phyloP scores from a whole-genome alignment of 2,329 filamentous ascomycete species.

The Fusarium sp. region DNA sequence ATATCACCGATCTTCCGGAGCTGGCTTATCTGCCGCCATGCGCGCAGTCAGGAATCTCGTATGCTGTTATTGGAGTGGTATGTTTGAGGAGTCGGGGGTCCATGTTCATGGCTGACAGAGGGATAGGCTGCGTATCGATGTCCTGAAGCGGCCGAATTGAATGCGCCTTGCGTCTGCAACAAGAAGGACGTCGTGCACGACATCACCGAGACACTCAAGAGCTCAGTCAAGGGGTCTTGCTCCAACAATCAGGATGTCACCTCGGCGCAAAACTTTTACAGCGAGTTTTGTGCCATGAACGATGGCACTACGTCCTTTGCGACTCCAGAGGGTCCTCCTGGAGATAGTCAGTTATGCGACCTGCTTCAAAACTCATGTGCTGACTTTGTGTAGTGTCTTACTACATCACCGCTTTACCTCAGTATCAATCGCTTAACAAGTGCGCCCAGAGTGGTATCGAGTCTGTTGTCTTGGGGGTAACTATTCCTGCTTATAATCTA shows the following conservation, averaged over 20 bases:
- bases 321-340: constrained; percentile 58
- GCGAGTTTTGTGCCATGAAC: constrained; percentile 64
- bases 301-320: constrained; percentile 63
- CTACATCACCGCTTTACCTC: constrained; percentile 63
- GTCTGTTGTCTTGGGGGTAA: constrained; percentile 55
- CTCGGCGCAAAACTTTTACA: constrained; percentile 62
- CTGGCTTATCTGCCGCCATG: constrained; percentile 55
- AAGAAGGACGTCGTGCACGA: constrained; percentile 61
- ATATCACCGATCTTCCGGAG: constrained; percentile 62
- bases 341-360: constrained; percentile 57
- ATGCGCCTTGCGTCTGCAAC: constrained; percentile 64
- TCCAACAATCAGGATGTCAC: constrained; percentile 58
- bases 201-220: constrained; percentile 57
- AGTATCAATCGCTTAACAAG: constrained; percentile 56
- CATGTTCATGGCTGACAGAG: constrained; percentile 2
- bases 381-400: constrained; percentile 58
- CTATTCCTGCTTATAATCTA: neutral
- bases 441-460: constrained; percentile 61
- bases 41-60: constrained; percentile 45
- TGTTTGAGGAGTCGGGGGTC: neutral
- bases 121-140: constrained; percentile 45
- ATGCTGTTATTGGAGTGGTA: constrained; percentile 48
- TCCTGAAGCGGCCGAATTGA: constrained; percentile 52
- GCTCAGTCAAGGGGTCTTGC: constrained; percentile 58
- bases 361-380: neutral